These are phyloP conservation scores for Kurtzmaniella quercitrusa DNA, from an alignment of 1,139 yeast species.

Conservation along the genomic window DNA sequence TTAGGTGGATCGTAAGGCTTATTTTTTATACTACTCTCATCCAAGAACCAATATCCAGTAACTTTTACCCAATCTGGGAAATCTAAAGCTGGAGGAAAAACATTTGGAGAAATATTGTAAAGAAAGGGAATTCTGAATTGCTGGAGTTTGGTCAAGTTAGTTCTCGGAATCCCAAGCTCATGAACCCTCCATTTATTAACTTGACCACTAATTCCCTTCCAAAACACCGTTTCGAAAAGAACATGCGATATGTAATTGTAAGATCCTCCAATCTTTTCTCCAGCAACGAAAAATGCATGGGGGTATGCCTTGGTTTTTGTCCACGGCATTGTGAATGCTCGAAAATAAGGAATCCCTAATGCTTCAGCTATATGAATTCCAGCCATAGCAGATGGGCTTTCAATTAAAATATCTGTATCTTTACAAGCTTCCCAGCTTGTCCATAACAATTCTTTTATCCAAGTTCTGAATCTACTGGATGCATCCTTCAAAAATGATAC, in stretches of 20 bases:
- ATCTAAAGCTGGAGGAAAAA: slow-evolving; percentile 89
- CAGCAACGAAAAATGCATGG: slow-evolving; percentile 94
- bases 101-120: slow-evolving; percentile 82
- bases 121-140: slow-evolving; percentile 82
- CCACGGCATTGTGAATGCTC: slow-evolving; percentile 99
- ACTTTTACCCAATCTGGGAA: slow-evolving; percentile 92
- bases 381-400: slow-evolving; percentile 93
- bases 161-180: slow-evolving; percentile 59
- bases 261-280: slow-evolving; percentile 86
- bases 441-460: slow-evolving; percentile 70
- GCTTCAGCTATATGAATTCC: slow-evolving; percentile 96
- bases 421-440: slow-evolving; percentile 87
- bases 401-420: slow-evolving; percentile 78
- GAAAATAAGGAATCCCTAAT: slow-evolving; percentile 77
- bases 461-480: slow-evolving; percentile 64
- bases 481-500: slow-evolving; percentile 84
- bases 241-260: slow-evolving; percentile 91
- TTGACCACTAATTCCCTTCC: slow-evolving; percentile 91
- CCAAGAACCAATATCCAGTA: slow-evolving; percentile 93
- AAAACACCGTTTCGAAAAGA: slow-evolving; percentile 84
- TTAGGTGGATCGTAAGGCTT: slow-evolving; percentile 59
- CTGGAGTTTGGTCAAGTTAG: slow-evolving; percentile 66
- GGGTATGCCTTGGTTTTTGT: slow-evolving; percentile 93
- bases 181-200: slow-evolving; percentile 84
- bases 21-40: slow-evolving; percentile 52